Evolutionary conservation across 2,329 filamentous ascomycete species (phyloP), one percentile per base, ranked within the genome.

Genomic region (Hypoxylon sp.): DNA sequence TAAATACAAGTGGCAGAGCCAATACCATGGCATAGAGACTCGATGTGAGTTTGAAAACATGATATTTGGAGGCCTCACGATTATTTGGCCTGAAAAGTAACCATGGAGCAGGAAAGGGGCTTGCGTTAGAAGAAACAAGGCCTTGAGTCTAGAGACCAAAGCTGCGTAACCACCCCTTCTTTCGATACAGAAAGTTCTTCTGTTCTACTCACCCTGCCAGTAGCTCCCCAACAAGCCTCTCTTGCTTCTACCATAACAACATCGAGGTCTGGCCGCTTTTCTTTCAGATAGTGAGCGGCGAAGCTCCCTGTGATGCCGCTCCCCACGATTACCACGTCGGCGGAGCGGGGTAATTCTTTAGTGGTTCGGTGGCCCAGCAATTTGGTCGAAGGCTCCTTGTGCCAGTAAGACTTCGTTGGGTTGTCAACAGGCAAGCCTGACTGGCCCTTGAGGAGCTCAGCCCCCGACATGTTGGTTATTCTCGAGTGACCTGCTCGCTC

Each of bases 161-260:
- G 13, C 10, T 8, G 20, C 10, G n/a, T 33, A 27, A 48, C 17
- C 2, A 7, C 8, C 17, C 11, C 22, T 48, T 49, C 17, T 25
- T 17, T 20, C 4, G 10, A 27, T 64, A 4, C 30, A 44, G 25
- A 53, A 51, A 50, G 8, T 13, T 50, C 4, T 8, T 22, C 37
- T 22, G 31, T 31, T 33, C 17, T 8, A 84, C 89, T 84, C 76
- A 92, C 91, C 76, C 92, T 82, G n/a, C 92, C 92, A 0, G 92
- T 95, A n/a, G 92, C 92, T 17, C 92, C 92, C 88, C 88, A 94
- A 76, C 92, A 95, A 3, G 90, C 91, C 82, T 95, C 92, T 74
- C 92, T 85, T 13, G 92, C 92, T 80, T 95, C 92, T 4, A 95
- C 83, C 82, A 95, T 86, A 5, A 95, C 83, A 6, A 94, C 86